Evolutionary conservation across 805 yeast genomes (phyloP), one percentile per base, ranked within the genome.

Genomic region (Metahyphopichia silvanorum): DNA sequence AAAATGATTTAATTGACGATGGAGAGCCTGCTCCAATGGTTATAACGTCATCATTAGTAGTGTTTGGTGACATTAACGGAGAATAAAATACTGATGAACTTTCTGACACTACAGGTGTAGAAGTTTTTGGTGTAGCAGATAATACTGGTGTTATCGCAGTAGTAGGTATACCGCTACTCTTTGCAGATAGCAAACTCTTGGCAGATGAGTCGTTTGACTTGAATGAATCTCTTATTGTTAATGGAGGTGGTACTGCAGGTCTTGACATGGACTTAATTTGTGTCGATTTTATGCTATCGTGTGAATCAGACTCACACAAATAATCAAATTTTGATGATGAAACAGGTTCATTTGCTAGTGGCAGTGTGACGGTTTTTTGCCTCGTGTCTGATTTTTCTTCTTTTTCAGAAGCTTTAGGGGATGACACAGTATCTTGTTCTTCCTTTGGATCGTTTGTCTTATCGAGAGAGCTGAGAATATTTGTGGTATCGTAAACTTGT

Each of bases 1-100:
- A 65, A 16, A 60, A 43, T 5, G 60, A 47, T 20, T 46, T 47
- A 26, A 49, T 25, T 26, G 60, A 47, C 37, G 55, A 51, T 8
- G 69, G 69, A 25, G 68, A 60, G 16, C 55, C 51, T 14, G 66
- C 67, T 5, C 71, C 71, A 21, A 66, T 60, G 4, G 62, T 55
- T 9, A 63, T 58, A 2, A 49, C 43, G 25, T 50, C 46, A 19
- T 42, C 42, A 26, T 43, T 45, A n/a, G 57, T 49, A 10, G 55
- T 35, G 9, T 32, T 28, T 2, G 63, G 62, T 3, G 63, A 54
- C 9, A 27, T 25, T 7, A 16, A 22, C n/a, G 33, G 21, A n/a
- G 24, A 20, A 18, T 20, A 8, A 15, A 28, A 19, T 24, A 24
- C 14, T 24, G 27, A 24, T 16, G n/a, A n/a, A n/a, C n/a, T n/a